Evolutionary conservation across 2,329 filamentous ascomycete species (phyloP), one percentile per base, ranked within the genome.

Genomic region (Alternaria sp.): DNA sequence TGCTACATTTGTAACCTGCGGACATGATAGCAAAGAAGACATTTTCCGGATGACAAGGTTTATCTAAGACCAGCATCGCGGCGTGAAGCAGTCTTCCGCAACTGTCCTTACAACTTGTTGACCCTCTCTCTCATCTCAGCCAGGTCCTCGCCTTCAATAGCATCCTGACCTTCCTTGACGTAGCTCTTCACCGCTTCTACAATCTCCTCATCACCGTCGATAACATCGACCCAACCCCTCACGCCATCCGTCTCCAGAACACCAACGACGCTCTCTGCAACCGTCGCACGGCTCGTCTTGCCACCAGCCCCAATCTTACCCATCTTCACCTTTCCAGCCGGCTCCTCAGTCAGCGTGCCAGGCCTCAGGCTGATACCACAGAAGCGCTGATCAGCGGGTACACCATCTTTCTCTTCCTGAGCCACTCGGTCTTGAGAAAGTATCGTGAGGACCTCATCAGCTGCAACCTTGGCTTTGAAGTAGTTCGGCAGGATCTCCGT

Each of bases 401-500:
- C 64, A 4, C 70, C 72, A 11, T 74, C 70, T 50, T 72, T 74
- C 9, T 57, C 67, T 45, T 79, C 77, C 6, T 72, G 70, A 10
- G 70, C 72, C 47, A 70, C 55, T 7, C 78, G 64, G 54, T 77
- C 69, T 32, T 74, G 78, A 17, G 71, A 71, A 36, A 84, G 70
- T 5, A 84, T 82, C 10, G 84, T 84, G 68, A 87, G 77, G 54
- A 85, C 85, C 74, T 87, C 85, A 65, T 88, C 86, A 2, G 86
- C 85, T 21, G 85, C 85, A 26, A 86, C 79, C 69, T 88, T 88
- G 17, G 86, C 86, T 45, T 83, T 79, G 66, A 81, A 83, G 69
- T 88, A 88, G 11, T 82, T 78, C 1, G 85, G 83, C 17, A 88
- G 76, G 0, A 83, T 73, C 26, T 84, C 80, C n/a, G 77, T 79